Conservation (phyloP, 139 green algal species). For the Dunaliella primolecta region DNA sequence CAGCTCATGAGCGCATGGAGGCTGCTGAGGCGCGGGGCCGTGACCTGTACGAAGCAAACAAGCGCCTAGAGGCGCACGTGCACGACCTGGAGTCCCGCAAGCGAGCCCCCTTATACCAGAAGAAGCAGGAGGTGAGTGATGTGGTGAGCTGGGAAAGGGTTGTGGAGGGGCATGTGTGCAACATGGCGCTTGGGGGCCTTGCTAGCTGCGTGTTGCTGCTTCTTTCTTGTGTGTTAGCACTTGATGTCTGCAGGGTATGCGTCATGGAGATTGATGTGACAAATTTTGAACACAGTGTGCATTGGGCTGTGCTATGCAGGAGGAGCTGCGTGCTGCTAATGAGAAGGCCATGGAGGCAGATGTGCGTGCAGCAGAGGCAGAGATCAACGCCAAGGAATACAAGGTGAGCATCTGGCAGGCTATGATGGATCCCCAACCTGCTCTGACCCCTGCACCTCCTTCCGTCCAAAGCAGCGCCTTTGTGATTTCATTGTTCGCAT, state of each 20-base stretch:
- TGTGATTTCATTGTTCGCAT: no score
- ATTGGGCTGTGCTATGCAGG: slow-evolving; percentile 45
- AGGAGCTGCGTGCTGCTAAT: slow-evolving; percentile 72
- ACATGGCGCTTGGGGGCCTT: not conserved
- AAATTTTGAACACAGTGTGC: no score
- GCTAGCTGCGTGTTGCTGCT: no score
- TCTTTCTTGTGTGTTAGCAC: no score
- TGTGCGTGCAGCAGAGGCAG: slow-evolving; percentile 53
- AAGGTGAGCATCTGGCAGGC: slow-evolving; percentile 48
- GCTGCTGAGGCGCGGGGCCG: slow-evolving; percentile 39
- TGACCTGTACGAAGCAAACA: slow-evolving; percentile 63
- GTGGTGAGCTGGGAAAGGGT: no score
- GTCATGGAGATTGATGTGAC: no score
- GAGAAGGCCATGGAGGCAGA: slow-evolving; percentile 75
- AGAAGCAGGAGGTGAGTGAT: slow-evolving; percentile 29
- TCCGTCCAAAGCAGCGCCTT: no score
- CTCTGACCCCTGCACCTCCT: no score
- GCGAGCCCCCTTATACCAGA: slow-evolving; percentile 73
- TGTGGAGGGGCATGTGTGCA: not conserved
- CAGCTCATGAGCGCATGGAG: slow-evolving; percentile 4
- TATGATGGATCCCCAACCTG: no score
- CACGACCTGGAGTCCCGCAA: slow-evolving; percentile 81
- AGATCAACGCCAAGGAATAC: slow-evolving; percentile 56
- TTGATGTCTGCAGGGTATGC: no score
- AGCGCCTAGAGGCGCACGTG: slow-evolving; percentile 69